Base-by-base conservation (phyloP, 1,284 basidiomycete species). In the Neotropicomus parvogracilis region DNA sequence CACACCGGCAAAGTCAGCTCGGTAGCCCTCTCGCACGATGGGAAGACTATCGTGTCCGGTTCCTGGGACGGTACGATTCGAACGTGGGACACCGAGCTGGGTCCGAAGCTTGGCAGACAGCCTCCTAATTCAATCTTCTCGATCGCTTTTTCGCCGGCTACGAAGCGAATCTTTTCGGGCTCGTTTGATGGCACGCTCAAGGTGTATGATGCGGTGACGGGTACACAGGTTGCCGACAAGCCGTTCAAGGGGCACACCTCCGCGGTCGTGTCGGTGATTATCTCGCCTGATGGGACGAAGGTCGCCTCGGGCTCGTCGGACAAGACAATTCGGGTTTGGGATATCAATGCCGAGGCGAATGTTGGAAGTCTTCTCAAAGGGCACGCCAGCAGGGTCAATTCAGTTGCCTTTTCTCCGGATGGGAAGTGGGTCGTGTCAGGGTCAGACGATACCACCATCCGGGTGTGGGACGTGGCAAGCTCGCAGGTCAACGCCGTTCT, bases 181-280 rank as follows among this genome's bases (percentile, higher is more conserved):
- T 35, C 31, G 8, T 41, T 46, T 6, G 32, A 44, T 29, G 45
- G 8, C 6, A 27, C 40, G 7, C 33, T 35, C 20, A 28, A 21
- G 24, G 32, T 27, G 28, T 46, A 46, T 14, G 33, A 37, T n/a
- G 33, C n/a, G 31, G 28, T 37, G n/a, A 52, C 32, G 29, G 46
- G 33, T 13, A 28, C 21, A n/a, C 49, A 38, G 13, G 29, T 38
- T 10, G 11, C 16, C 13, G 17, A 19, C 19, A 52, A 29, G 24
- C 39, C 39, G 13, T 32, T 45, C 24, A 33, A 38, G 19, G 41
- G 34, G 11, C 49, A 27, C 12, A 37, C 21, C 21, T 37, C 34
- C 11, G 17, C 28, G 3, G n/a, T 27, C 10, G 14, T 35, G 7
- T 44, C 40, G 4, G n/a, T 44, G 11, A 32, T 32, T 11, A 7